Conservation (phyloP, 306 rosid genomes). For the Ziziphus jujuba region DNA sequence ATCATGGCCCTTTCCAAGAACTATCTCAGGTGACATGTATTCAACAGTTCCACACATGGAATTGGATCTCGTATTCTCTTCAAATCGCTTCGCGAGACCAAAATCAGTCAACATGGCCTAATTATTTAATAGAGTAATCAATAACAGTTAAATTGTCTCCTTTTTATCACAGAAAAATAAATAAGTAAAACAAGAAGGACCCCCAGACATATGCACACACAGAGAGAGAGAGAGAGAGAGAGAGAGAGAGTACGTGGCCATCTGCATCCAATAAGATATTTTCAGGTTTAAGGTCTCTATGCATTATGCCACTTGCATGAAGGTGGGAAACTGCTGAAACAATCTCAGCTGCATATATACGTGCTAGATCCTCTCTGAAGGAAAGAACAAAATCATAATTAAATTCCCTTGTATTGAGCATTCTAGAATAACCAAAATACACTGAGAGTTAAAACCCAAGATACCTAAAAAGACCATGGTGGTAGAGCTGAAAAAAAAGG, state of each 20-base stretch:
- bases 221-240: constrained; percentile 11
- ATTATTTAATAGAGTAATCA: constrained; percentile 16
- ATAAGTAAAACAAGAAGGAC: neutral
- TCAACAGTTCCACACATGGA: constrained; percentile 92
- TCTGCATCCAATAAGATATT: constrained; percentile 82
- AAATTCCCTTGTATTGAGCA: constrained; percentile 11
- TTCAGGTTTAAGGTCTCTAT: constrained; percentile 95
- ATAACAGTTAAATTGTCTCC: constrained; percentile 27
- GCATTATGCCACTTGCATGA: constrained; percentile 92
- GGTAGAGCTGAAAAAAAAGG: constrained; percentile 95
- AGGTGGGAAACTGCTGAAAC: constrained; percentile 94
- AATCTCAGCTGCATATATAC: constrained; percentile 89
- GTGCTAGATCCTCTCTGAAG: constrained; percentile 91
- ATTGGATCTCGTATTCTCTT: constrained; percentile 77
- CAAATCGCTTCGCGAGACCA: constrained; percentile 88
- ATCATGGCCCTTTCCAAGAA: constrained; percentile 94
- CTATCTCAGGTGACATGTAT: constrained; percentile 98
- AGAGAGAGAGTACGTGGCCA: constrained; percentile 74
- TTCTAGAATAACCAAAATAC: constrained; percentile 11
- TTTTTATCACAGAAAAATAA: constrained; percentile 3
- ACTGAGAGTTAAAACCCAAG: constrained; percentile 3
- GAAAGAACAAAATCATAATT: neutral
- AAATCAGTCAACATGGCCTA: constrained; percentile 97
- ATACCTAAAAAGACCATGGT: constrained; percentile 93
- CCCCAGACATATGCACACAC: neutral